Evolutionary conservation across 768 basidiomycete genomes (phyloP), one percentile per base, ranked within the genome.

Genomic region (Auriculariales sp.): DNA sequence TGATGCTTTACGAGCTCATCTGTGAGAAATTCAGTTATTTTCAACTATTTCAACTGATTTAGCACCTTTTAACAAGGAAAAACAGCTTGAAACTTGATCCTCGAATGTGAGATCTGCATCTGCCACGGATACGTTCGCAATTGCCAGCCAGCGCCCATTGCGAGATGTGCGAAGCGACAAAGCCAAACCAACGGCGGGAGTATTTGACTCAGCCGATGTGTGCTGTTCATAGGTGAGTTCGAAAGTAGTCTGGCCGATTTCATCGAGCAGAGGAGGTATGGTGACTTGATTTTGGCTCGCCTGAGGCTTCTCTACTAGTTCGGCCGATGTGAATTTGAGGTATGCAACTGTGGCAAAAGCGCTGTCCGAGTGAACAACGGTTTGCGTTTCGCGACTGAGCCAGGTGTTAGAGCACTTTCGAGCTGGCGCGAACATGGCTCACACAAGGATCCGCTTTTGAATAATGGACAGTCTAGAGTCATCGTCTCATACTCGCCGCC

Each of bases 401-500:
- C 12, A 19, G 31, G 48, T 54, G 24, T 52, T 35, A 53, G 25
- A 50, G 10, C 47, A 22, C 19, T 28, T 27, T 22, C 19, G 24
- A 9, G 48, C 27, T 19, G 45, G 12, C 22, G 9, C 14, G 30
- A 9, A 44, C 35, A 17, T 17, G 11, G n/a, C n/a, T 6, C 2
- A 30, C 35, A 48, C 29, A 45, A 11, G 25, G 11, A 99, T 82
- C 9, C 74, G 70, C 32, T 73, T 72, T 88, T 87, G 75, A 93
- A 98, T 11, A 94, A 59, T 0, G 93, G 88, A 53, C 84, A 86
- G 56, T 95, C 88, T 11, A 92, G 68, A 1, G 94, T 97, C 51
- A 98, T 68, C 0, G 83, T 88, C 62, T 99, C 95, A 64, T 97
- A 99, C 66, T 99, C 95, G 2, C 95, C 95, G 2, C 95, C 95